Conservation (phyloP, 139 green algal species). For the Chlorella sp. region DNA sequence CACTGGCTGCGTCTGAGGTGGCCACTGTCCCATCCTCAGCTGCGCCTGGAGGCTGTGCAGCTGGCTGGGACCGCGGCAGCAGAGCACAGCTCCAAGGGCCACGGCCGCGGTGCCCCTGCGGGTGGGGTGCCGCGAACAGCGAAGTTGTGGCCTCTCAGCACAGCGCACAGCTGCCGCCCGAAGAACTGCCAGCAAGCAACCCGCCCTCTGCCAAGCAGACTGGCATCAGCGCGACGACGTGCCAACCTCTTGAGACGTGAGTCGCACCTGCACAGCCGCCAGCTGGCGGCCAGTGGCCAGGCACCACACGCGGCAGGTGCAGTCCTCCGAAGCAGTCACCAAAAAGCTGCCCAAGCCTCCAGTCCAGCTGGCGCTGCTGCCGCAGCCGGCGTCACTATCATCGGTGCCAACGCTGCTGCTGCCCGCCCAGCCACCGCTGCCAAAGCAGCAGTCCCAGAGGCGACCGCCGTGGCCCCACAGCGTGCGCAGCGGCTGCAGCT, state of each 20-base stretch:
- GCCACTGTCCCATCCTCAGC: not conserved
- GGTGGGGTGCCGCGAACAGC: not conserved
- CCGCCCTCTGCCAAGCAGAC: too few species aligned
- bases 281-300: conserved; percentile 29
- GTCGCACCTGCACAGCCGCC: conserved; percentile 16
- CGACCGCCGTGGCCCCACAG: conserved; percentile 49
- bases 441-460: conserved; percentile 48
- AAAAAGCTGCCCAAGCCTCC: not conserved
- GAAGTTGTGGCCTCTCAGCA: too few species aligned
- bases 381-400: too few species aligned
- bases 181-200: too few species aligned
- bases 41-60: not conserved
- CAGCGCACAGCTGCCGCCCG: too few species aligned
- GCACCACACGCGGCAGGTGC: conserved; percentile 50
- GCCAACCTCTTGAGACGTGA: too few species aligned
- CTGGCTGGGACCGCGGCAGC: not conserved
- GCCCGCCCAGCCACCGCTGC: not conserved
- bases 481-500: conserved; percentile 13
- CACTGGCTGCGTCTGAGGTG: not conserved
- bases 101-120: conserved; percentile 47
- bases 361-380: not conserved
- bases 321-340: conserved; percentile 53
- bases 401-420: too few species aligned
- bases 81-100: conserved; percentile 46
- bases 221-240: too few species aligned